Evolutionary conservation across 2,329 filamentous ascomycete species (phyloP), one percentile per base, ranked within the genome.

Genomic region (Xylariales sp.): DNA sequence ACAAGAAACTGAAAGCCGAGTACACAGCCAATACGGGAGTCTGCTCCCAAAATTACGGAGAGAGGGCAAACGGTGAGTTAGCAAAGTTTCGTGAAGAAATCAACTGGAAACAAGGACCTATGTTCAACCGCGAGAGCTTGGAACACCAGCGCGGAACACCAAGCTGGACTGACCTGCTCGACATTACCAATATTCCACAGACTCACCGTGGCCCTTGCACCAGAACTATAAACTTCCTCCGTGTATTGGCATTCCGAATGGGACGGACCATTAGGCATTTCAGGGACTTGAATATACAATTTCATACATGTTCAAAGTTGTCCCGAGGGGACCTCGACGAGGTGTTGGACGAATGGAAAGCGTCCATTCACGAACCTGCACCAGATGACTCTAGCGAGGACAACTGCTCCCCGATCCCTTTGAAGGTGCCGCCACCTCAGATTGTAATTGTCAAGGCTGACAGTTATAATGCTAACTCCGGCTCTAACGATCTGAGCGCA

Each of bases 201-300:
- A 40, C 44, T 18, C 25, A 33, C 13, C 21, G 46, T 10, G 42
- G 44, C n/a, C 43, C 50, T 4, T 48, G 48, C 10, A 54, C 50
- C 38, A 54, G 28, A 34, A 56, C 50, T 6, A 41, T 28, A 6
- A 51, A 54, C 19, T 59, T 59, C 42, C 51, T 60, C 40, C 54
- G 55, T 36, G 53, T 59, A 17, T 47, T 67, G 15, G 62, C 57
- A 16, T 67, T 56, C 42, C 63, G 66, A 27, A 55, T 69, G 40
- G 66, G 66, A 18, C 45, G 49, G 30, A 65, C 62, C 12, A 42
- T 60, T 33, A 41, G 45, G 13, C 49, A 57, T 27, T 48, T 43
- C 14, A 25, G 47, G 4, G 27, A 41, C n/a, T 48, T 56, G 24
- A 46, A 43, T 30, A 27, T 40, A n/a, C 41, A 51, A 29, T 32